Percentiles rank a stretch among this genome's conserved stretches.
These are phyloP conservation scores for Omphalotus guepiniiformis DNA, from an alignment of 768 basidiomycete genomes.

Conservation along the genomic window DNA sequence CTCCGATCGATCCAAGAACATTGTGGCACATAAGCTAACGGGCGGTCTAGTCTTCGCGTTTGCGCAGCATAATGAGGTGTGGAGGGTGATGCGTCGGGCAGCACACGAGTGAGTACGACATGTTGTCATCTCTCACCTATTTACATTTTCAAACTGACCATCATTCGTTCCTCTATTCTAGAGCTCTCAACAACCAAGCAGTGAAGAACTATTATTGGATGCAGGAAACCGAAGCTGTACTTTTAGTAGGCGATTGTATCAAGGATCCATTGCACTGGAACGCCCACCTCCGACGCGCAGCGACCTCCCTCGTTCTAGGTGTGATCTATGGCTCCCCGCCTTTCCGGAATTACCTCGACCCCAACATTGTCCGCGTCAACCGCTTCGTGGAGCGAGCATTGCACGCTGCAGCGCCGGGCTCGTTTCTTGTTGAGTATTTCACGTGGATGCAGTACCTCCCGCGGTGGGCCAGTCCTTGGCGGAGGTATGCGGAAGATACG, in stretches of 20 bases:
- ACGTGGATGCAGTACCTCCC: conserved; percentile 24
- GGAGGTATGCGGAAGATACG: conserved; percentile 15
- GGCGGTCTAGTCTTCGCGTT: conserved; percentile 15
- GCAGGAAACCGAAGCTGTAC: conserved; percentile 11
- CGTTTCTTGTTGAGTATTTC: conserved; percentile 28
- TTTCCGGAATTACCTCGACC: conserved; percentile 7
- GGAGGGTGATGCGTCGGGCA: conserved; percentile 11
- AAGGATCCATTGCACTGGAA: conserved; percentile 6
- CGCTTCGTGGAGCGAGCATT: conserved; percentile 22
- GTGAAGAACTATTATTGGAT: conserved; percentile 9
- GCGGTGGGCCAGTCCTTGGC: conserved; percentile 24
- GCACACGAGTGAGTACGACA: conserved; percentile 15
- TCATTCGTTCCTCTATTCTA: conserved; percentile 1
- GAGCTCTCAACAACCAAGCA: conserved; percentile 11
- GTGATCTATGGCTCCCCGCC: conserved; percentile 15
- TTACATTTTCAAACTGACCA: not conserved
- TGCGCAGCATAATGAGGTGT: conserved; percentile 13
- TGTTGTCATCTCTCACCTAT: not conserved
- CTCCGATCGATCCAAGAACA: conserved; percentile 46
- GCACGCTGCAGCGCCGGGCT: conserved; percentile 28
- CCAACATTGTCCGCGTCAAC: conserved; percentile 13
- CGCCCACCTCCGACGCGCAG: conserved; percentile 10
- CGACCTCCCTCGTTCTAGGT: conserved; percentile 9
- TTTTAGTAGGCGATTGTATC: conserved; percentile 8
- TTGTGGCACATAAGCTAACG: conserved; percentile 21